phyloP scores from a whole-genome alignment of 495 filamentous ascomycete genomes.

The Bacidia gigantensis region DNA sequence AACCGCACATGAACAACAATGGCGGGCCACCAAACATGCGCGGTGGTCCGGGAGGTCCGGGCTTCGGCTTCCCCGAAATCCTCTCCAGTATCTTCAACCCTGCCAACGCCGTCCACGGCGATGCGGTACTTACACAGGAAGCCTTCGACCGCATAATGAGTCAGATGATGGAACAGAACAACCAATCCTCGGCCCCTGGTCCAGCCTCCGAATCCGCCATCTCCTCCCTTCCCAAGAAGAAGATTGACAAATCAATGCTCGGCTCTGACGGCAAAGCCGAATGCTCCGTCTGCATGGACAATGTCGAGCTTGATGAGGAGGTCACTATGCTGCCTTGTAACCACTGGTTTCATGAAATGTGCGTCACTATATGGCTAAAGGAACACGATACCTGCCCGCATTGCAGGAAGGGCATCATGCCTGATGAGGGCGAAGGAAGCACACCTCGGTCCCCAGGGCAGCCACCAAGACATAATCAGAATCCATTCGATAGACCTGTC shows the following conservation, averaged over 20 bases:
- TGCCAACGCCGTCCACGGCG: slow-evolving; percentile 45
- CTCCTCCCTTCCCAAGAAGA: slow-evolving; percentile 53
- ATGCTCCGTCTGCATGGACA: slow-evolving; percentile 90
- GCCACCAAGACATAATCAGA: slow-evolving; percentile 10
- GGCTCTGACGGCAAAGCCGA: slow-evolving; percentile 52
- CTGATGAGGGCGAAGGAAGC: slow-evolving; percentile 9
- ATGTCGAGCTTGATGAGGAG: slow-evolving; percentile 58
- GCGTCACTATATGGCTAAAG: slow-evolving; percentile 64
- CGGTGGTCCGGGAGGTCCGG: neutral
- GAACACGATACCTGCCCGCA: slow-evolving; percentile 88
- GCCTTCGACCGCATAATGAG: slow-evolving; percentile 81
- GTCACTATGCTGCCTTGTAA: slow-evolving; percentile 71
- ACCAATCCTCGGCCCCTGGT: slow-evolving; percentile 61
- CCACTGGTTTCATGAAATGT: slow-evolving; percentile 81
- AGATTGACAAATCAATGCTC: slow-evolving; percentile 51
- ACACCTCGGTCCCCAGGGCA: slow-evolving; percentile 14
- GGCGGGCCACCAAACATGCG: neutral
- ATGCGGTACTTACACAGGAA: slow-evolving; percentile 87
- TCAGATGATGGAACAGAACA: slow-evolving; percentile 70
- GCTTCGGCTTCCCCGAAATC: slow-evolving; percentile 21
- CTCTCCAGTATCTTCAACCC: slow-evolving; percentile 45
- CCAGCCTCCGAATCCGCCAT: slow-evolving; percentile 69
- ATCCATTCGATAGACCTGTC: slow-evolving; percentile 3
- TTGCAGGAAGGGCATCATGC: slow-evolving; percentile 60
- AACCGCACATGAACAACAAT: neutral